phyloP scores from a whole-genome alignment of 306 rosid genomes.

The Hippophae rhamnoides region DNA sequence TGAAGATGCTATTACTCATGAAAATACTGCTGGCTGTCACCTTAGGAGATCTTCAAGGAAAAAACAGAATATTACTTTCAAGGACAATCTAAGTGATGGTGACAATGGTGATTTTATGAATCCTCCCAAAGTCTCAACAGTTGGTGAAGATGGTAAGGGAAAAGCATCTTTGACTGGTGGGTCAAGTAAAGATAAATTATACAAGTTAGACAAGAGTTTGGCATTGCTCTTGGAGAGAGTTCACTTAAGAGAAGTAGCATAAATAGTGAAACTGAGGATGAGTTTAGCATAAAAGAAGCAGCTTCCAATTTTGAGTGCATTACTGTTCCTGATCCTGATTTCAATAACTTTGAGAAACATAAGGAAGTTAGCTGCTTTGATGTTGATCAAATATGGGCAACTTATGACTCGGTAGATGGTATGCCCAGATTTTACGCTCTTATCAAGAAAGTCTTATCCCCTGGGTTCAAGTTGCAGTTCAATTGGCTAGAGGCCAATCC shows the following conservation, averaged over 20 bases:
- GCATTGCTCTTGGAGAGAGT: slow-evolving; percentile 17
- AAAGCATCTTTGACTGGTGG: slow-evolving; percentile 25
- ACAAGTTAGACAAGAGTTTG: slow-evolving; percentile 12
- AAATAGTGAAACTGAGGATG: slow-evolving; percentile 17
- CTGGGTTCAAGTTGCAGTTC: slow-evolving; percentile 50
- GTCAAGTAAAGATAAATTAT: slow-evolving; percentile 7
- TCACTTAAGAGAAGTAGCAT: slow-evolving; percentile 17
- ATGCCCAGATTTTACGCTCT: slow-evolving; percentile 89
- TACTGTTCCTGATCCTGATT: slow-evolving; percentile 61
- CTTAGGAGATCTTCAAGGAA: slow-evolving; percentile 38
- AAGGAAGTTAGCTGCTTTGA: slow-evolving; percentile 39
- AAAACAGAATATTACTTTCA: slow-evolving; percentile 34
- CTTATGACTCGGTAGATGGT: slow-evolving; percentile 47
- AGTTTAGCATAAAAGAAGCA: slow-evolving; percentile 18
- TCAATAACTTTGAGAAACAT: slow-evolving; percentile 54
- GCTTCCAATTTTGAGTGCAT: slow-evolving; percentile 16
- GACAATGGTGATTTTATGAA: slow-evolving; percentile 30
- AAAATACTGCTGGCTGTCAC: slow-evolving; percentile 18
- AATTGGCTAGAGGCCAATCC: slow-evolving; percentile 71
- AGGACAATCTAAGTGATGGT: slow-evolving; percentile 19
- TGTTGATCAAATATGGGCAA: slow-evolving; percentile 61
- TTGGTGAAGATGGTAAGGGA: slow-evolving; percentile 17
- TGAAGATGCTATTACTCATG: slow-evolving; percentile 15
- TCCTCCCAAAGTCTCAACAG: slow-evolving; percentile 33
- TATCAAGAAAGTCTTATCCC: slow-evolving; percentile 49